Percentiles rank a stretch among this genome's conserved stretches.
Conservation (phyloP, 768 basidiomycete genomes). For the Amylocystis lapponica region DNA sequence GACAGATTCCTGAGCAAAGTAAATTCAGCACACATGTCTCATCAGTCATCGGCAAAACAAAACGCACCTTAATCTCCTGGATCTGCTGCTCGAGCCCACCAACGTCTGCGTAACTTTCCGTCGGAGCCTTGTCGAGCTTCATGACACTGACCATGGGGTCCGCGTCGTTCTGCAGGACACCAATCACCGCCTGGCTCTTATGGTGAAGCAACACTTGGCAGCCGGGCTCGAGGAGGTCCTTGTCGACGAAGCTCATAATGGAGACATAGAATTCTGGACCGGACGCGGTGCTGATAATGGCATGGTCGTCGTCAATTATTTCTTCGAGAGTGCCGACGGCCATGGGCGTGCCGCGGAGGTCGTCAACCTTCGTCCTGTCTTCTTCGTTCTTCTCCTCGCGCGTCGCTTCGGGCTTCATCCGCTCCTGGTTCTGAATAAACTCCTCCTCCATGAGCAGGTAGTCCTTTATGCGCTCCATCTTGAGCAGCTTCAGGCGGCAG, state of each 20-base stretch:
- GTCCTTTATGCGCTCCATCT: constrained; percentile 98
- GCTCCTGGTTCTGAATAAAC: constrained; percentile 89
- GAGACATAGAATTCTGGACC: constrained; percentile 97
- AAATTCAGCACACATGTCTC: too few relatives aligned
- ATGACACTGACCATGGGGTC: constrained; percentile 97
- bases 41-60: constrained; percentile 1
- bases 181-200: constrained; percentile 92
- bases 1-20: constrained; percentile 78
- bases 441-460: constrained; percentile 94
- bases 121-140: constrained; percentile 99
- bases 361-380: constrained; percentile 88
- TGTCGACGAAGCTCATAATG: constrained; percentile 98
- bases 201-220: constrained; percentile 94
- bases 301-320: constrained; percentile 97
- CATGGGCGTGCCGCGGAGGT: constrained; percentile 92
- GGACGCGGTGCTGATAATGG: constrained; percentile 92
- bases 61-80: constrained; percentile 95
- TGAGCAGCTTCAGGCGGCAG: constrained; percentile 90
- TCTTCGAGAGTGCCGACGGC: constrained; percentile 98
- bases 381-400: constrained; percentile 95
- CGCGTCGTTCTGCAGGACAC: constrained; percentile 90
- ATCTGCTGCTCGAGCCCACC: constrained; percentile 97
- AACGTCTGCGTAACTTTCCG: constrained; percentile 97
- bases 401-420: constrained; percentile 78
- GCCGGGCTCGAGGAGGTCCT: constrained; percentile 93